A percentile compares a stretch with the other conserved stretches of the same genome.
phyloP scores from a whole-genome alignment of 176 grass and related monocot species.

The Raddia distichophylla region DNA sequence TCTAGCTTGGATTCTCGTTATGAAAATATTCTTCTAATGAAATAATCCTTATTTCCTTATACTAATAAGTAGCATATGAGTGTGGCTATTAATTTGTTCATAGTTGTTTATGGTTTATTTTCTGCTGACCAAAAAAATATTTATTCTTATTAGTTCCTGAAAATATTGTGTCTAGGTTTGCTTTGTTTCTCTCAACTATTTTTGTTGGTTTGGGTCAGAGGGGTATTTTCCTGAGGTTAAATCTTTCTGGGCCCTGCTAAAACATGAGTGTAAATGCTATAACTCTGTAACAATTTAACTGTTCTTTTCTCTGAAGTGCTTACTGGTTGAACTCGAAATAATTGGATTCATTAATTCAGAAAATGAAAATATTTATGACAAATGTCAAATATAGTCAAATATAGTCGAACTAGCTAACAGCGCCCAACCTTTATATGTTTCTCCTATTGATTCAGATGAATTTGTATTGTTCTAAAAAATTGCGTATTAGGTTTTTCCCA shows the following conservation, averaged over 20 bases:
- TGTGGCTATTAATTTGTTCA: too few species aligned
- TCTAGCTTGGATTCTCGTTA: background rate
- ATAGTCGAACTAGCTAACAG: background rate
- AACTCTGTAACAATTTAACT: background rate
- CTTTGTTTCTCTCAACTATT: background rate
- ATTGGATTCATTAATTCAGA: too few species aligned
- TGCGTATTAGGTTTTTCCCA: background rate
- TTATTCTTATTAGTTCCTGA: background rate
- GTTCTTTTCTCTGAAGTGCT: too few species aligned
- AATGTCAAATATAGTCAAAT: too few species aligned
- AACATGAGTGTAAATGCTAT: background rate
- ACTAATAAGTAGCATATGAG: conserved; percentile 7
- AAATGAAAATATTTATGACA: too few species aligned
- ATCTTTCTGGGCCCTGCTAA: background rate
- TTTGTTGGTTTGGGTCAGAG: background rate
- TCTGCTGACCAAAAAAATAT: background rate
- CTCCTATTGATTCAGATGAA: background rate
- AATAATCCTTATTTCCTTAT: background rate
- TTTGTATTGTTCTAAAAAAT: background rate
- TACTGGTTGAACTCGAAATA: too few species aligned
- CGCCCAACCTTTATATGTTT: background rate
- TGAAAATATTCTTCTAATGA: background rate
- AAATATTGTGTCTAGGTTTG: background rate
- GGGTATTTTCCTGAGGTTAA: background rate
- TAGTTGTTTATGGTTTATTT: background rate